phyloP scores from a whole-genome alignment of 805 yeast species.

The Hanseniaspora lachancei region DNA sequence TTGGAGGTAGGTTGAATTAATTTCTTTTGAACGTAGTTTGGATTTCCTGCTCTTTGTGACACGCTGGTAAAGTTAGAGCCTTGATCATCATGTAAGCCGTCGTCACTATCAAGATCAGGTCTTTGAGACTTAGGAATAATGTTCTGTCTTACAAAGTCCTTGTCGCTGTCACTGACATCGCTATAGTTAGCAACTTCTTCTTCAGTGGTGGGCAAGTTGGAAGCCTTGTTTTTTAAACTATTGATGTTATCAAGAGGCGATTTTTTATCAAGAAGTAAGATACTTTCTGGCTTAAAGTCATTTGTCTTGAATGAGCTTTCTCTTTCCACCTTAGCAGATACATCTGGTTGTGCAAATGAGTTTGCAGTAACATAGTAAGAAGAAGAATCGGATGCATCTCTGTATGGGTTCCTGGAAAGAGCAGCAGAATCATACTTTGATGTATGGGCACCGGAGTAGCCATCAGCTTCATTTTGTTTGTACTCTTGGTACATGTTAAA shows the following conservation, averaged over 20 bases:
- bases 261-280: conserved; percentile 5
- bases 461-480: conserved; percentile 10
- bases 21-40: conserved; percentile 30
- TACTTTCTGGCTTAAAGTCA: conserved; percentile 12
- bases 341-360: background rate
- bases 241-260: conserved; percentile 6
- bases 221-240: conserved; percentile 4
- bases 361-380: background rate
- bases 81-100: conserved; percentile 21
- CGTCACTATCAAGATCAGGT: conserved; percentile 19
- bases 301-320: conserved; percentile 7
- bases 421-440: conserved; percentile 6
- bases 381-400: conserved; percentile 2
- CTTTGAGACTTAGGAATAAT: conserved; percentile 18
- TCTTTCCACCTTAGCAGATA: background rate
- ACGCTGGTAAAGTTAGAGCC: conserved; percentile 67
- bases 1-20: background rate
- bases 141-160: conserved; percentile 17
- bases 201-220: conserved; percentile 7
- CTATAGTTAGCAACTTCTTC: conserved; percentile 14
- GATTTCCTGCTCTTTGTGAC: conserved; percentile 63
- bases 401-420: background rate
- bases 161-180: conserved; percentile 17
- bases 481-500: conserved; percentile 11
- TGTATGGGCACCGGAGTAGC: background rate